These are phyloP conservation scores for Fragaria vesca DNA, from an alignment of 306 rosid species.

Conservation along the genomic window DNA sequence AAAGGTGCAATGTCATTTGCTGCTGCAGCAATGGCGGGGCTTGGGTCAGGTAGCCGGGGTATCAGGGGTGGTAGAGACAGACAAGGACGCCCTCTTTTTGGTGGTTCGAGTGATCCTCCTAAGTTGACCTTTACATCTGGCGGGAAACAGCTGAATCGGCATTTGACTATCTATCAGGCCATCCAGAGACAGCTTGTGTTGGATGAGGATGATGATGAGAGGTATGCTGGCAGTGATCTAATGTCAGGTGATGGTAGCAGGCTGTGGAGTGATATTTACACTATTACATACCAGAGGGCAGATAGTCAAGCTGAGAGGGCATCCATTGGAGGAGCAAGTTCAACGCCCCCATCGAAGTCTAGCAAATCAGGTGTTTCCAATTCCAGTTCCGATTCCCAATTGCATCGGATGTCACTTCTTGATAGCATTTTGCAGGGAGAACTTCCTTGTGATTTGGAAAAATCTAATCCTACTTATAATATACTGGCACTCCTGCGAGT, in stretches of 20 bases:
- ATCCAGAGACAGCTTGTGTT: constrained; percentile 86
- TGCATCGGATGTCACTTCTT: constrained; percentile 67
- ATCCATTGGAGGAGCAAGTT: constrained; percentile 64
- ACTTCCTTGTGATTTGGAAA: constrained; percentile 95
- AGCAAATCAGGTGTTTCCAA: constrained; percentile 55
- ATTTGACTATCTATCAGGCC: constrained; percentile 94
- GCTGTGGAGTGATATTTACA: constrained; percentile 94
- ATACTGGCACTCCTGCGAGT: constrained; percentile 81
- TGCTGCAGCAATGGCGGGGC: constrained; percentile 99
- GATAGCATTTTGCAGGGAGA: constrained; percentile 95
- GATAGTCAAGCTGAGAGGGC: constrained; percentile 68
- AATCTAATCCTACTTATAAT: constrained; percentile 80
- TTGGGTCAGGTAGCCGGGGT: constrained; percentile 85
- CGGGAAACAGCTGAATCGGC: constrained; percentile 89
- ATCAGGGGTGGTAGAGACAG: constrained; percentile 86
- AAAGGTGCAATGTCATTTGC: constrained; percentile 98
- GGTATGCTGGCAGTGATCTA: constrained; percentile 72
- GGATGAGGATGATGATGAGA: constrained; percentile 98
- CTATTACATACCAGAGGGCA: constrained; percentile 84
- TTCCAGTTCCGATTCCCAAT: constrained; percentile 56
- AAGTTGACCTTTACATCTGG: constrained; percentile 81
- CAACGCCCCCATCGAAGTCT: constrained; percentile 50
- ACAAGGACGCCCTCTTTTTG: constrained; percentile 72
- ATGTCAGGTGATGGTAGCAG: constrained; percentile 89
- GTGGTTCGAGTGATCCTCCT: constrained; percentile 69